Percentiles rank a stretch among this genome's conserved stretches.
These are phyloP conservation scores for Blastobotrys proliferans DNA, from an alignment of 1,139 yeast species.

Conservation along the genomic window DNA sequence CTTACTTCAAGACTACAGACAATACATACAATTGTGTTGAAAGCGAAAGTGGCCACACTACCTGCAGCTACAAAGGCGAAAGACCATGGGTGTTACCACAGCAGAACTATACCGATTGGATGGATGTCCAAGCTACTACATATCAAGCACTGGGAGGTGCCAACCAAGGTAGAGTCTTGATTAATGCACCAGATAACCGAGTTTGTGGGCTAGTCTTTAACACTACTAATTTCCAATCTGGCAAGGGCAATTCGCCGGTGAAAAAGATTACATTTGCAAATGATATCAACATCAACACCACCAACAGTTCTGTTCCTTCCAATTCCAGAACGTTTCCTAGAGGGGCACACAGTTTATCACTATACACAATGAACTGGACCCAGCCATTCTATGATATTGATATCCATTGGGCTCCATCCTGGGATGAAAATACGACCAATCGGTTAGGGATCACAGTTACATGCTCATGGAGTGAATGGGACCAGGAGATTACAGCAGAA, in stretches of 20 bases:
- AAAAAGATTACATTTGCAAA: conserved; percentile 53
- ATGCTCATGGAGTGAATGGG: conserved; percentile 76
- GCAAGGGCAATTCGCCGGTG: conserved; percentile 49
- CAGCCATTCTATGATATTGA: conserved; percentile 53
- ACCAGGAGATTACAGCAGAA: conserved; percentile 39
- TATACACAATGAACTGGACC: conserved; percentile 65
- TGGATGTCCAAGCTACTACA: conserved; percentile 19
- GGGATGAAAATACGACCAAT: conserved; percentile 38
- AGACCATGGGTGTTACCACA: conserved; percentile 49
- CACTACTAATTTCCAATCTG: conserved; percentile 39
- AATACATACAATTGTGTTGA: conserved; percentile 37
- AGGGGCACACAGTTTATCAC: conserved; percentile 59
- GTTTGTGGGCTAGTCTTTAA: conserved; percentile 59
- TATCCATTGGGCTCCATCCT: conserved; percentile 73
- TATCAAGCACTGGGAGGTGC: conserved; percentile 42
- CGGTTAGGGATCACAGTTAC: conserved; percentile 51
- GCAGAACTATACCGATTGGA: conserved; percentile 40
- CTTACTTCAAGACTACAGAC: conserved; percentile 48
- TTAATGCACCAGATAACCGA: conserved; percentile 59
- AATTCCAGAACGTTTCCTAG: conserved; percentile 19
- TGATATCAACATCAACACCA: background rate
- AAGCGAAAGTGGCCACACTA: conserved; percentile 44
- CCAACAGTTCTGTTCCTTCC: conserved; percentile 4
- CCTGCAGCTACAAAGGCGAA: conserved; percentile 51
- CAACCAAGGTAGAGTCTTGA: conserved; percentile 55